phyloP scores from a whole-genome alignment of 1,284 basidiomycete genomes.

The Heterobasidion parviporum region DNA sequence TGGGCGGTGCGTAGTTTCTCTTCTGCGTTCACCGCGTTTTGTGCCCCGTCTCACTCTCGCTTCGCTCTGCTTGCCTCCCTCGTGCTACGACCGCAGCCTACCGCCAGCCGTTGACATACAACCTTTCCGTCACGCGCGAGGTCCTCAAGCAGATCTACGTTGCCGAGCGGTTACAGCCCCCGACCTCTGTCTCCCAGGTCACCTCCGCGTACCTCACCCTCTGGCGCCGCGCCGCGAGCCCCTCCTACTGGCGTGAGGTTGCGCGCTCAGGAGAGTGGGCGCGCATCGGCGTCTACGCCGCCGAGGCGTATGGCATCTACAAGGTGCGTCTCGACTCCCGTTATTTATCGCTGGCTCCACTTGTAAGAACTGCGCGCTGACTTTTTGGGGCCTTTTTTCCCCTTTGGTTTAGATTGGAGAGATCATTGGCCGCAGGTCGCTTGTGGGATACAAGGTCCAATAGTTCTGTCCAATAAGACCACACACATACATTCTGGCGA shows the following conservation, averaged over 20 bases:
- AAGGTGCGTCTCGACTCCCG: constrained; percentile 39
- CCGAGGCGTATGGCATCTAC: constrained; percentile 87
- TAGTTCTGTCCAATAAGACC: constrained; percentile 24
- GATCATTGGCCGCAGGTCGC: constrained; percentile 77
- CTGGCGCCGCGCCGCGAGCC: constrained; percentile 59
- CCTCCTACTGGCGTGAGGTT: constrained; percentile 64
- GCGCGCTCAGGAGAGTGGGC: constrained; percentile 72
- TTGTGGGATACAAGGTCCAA: constrained; percentile 78
- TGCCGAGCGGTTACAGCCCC: constrained; percentile 82
- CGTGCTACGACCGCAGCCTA: constrained; percentile 47
- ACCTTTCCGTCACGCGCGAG: constrained; percentile 78
- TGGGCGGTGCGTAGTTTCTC: constrained; percentile 49
- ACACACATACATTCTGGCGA: neutral
- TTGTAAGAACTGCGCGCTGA: neutral
- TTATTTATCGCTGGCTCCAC: neutral
- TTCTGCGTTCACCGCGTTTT: neutral
- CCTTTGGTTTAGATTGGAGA: constrained; percentile 70
- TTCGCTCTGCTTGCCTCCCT: neutral
- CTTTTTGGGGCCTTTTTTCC: neutral
- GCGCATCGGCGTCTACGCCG: constrained; percentile 74
- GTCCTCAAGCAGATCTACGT: constrained; percentile 88
- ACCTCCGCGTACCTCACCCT: constrained; percentile 68
- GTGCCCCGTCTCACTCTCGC: neutral
- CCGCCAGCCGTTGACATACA: constrained; percentile 77
- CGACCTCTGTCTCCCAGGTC: constrained; percentile 57